Conservation (phyloP, 2,329 filamentous ascomycete genomes). For the Chaetomiaceae sp. region DNA sequence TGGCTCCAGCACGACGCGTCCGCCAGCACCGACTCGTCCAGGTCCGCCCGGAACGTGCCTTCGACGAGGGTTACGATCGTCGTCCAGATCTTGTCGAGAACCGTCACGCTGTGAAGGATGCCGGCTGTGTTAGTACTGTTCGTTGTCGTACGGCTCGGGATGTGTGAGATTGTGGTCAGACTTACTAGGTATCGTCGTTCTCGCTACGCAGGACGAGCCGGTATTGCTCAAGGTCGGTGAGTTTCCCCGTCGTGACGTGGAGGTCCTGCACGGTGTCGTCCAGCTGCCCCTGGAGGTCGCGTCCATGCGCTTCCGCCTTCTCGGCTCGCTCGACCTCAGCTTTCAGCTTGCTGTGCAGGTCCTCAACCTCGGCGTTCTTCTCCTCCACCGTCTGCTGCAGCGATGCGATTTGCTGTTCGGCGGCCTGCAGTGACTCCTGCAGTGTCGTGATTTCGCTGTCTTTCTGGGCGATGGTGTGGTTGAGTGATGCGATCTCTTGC, state of each 20-base stretch:
- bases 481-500: constrained; percentile 19
- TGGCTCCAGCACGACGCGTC: constrained; percentile 32
- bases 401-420: constrained; percentile 22
- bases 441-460: constrained; percentile 21
- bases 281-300: constrained; percentile 22
- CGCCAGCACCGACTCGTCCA: constrained; percentile 27
- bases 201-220: constrained; percentile 26
- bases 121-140: neutral
- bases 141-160: neutral
- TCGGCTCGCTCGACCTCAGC: constrained; percentile 22
- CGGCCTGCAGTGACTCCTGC: constrained; percentile 20
- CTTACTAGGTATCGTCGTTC: constrained; percentile 29
- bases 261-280: constrained; percentile 23
- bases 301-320: constrained; percentile 20
- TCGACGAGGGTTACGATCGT: constrained; percentile 29
- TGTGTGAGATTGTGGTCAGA: neutral
- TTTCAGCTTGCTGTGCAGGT: constrained; percentile 22
- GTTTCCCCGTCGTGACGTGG: constrained; percentile 18
- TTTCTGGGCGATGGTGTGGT: constrained; percentile 18
- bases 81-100: constrained; percentile 33
- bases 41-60: constrained; percentile 28
- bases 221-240: constrained; percentile 28
- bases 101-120: constrained; percentile 22
- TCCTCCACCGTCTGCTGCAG: constrained; percentile 24
- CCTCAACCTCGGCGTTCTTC: constrained; percentile 21